phyloP scores from a whole-genome alignment of 2,329 filamentous ascomycete species.

The Diatrype stigma region DNA sequence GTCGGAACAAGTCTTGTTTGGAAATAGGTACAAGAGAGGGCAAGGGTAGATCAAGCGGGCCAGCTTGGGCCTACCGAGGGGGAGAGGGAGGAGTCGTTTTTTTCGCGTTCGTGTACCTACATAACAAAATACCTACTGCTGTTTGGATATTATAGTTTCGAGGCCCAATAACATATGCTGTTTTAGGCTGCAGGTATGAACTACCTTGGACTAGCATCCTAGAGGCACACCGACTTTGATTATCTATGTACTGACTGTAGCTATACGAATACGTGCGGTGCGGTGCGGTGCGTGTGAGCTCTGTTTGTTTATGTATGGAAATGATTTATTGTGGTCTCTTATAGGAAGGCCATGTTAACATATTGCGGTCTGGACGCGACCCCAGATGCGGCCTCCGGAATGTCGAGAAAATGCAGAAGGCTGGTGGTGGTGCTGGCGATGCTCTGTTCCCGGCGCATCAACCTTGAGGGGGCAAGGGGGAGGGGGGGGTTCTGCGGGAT shows the following conservation, averaged over 20 bases:
- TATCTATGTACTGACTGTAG: neutral
- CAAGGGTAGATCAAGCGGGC: neutral
- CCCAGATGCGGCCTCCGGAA: neutral
- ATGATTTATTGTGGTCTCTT: neutral
- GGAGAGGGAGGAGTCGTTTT: no score
- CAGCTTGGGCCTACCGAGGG: neutral
- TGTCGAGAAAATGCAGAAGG: neutral
- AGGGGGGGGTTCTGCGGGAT: no score
- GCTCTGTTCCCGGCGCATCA: no score
- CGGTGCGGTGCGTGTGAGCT: no score
- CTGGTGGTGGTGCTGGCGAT: neutral
- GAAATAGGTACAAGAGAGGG: neutral
- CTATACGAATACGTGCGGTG: no score
- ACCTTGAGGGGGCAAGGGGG: no score
- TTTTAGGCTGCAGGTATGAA: neutral
- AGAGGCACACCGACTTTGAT: neutral
- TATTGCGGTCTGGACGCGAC: neutral
- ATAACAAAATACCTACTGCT: neutral
- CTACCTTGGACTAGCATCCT: neutral
- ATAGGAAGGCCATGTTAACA: neutral
- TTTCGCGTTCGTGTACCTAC: neutral
- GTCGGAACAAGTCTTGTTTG: conserved; percentile 1
- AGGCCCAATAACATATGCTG: neutral
- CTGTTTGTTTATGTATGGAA: neutral
- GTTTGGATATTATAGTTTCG: neutral